Conservation (phyloP, 805 yeast genomes). For the Grigorovia transvaalensis region DNA sequence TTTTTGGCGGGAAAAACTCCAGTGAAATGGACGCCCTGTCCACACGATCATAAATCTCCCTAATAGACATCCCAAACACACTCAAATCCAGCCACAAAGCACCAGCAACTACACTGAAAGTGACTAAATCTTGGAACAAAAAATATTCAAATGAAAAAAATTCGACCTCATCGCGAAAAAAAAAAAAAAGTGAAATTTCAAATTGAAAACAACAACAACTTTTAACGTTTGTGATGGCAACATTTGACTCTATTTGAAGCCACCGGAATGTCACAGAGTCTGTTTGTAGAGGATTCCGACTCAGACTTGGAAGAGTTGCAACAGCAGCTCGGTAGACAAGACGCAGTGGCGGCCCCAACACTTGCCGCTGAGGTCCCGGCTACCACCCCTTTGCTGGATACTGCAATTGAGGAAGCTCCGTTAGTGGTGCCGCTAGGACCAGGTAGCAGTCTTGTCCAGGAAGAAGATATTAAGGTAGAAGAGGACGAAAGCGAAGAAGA, state of each 20-base stretch:
- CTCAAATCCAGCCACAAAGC: not conserved
- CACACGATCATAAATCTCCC: conserved; percentile 42
- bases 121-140: not conserved
- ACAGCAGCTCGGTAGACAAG: conserved; percentile 19
- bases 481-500: not conserved
- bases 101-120: no score
- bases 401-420: not conserved
- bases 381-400: conserved; percentile 5
- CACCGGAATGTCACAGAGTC: not conserved
- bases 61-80: conserved; percentile 16
- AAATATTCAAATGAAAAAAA: no score
- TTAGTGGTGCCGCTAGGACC: not conserved
- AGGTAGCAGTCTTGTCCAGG: not conserved
- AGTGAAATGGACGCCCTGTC: conserved; percentile 61
- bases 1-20: conserved; percentile 97
- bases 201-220: no score
- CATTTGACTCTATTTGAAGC: not conserved
- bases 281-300: conserved; percentile 33
- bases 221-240: not conserved
- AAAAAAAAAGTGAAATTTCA: no score
- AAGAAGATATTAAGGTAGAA: not conserved
- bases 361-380: not conserved
- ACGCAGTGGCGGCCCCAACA: conserved; percentile 9
- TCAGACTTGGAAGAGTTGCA: conserved; percentile 27
- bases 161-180: not conserved